phyloP scores from a whole-genome alignment of 768 basidiomycete species.

The Boletus fagicola region DNA sequence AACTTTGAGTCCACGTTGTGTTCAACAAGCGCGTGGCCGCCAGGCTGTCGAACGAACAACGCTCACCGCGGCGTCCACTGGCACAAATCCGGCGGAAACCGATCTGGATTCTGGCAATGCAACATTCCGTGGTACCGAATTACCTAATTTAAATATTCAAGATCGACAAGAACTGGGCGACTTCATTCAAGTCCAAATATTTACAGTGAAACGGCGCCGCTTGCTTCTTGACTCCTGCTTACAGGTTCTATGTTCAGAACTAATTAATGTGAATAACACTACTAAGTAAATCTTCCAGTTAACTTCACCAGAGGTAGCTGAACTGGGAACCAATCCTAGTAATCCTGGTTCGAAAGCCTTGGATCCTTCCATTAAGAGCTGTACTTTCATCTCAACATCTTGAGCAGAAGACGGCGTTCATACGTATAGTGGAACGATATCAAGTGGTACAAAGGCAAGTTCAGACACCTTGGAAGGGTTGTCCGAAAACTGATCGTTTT shows the following conservation, averaged over 20 bases:
- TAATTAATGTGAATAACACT: constrained; percentile 10
- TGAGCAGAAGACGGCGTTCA: constrained; percentile 20
- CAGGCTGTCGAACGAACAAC: constrained; percentile 1
- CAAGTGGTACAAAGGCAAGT: not conserved
- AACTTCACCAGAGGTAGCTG: not conserved
- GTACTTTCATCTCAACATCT: constrained; percentile 16
- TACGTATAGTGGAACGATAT: constrained; percentile 6
- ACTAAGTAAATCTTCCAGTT: not conserved
- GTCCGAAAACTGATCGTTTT: not conserved
- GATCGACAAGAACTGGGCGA: constrained; percentile 20
- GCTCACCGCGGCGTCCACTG: constrained; percentile 11
- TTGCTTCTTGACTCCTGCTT: not conserved
- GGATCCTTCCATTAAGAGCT: not conserved
- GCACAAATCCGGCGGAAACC: constrained; percentile 20
- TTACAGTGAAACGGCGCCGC: constrained; percentile 2
- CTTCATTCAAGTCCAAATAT: not conserved
- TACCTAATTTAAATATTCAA: constrained; percentile 25
- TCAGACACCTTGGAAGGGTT: not conserved
- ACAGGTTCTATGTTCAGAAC: not conserved
- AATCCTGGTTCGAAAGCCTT: not conserved
- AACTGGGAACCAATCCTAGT: not conserved
- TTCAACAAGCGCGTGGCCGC: constrained; percentile 17
- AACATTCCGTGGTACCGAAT: constrained; percentile 16
- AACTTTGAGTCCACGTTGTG: constrained; percentile 23
- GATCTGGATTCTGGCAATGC: not conserved